These are phyloP conservation scores for Funneliformis caledonium DNA, from an alignment of 371 early-diverging fungal genomes.

Conservation along the genomic window DNA sequence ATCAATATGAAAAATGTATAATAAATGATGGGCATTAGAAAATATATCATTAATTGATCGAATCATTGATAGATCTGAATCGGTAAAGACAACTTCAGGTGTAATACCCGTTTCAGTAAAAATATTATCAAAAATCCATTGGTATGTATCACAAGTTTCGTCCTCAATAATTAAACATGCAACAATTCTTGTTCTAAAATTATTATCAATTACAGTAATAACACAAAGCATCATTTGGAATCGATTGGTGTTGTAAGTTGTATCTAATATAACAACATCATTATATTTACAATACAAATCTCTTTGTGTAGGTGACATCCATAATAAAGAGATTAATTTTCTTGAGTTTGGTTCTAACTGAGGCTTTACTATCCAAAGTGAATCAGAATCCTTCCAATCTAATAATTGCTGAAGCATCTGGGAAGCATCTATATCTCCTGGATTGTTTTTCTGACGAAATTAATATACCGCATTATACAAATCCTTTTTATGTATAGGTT, in stretches of 20 bases:
- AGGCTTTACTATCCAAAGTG: not conserved
- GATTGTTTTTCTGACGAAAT: not conserved
- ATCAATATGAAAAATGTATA: not conserved
- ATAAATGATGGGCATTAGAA: not conserved
- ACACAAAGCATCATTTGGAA: constrained; percentile 10
- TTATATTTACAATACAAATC: not conserved
- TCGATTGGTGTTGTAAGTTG: not conserved
- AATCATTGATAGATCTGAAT: not conserved
- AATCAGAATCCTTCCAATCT: too few relatives aligned
- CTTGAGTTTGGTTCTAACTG: not conserved
- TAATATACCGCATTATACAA: not conserved
- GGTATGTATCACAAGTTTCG: not conserved
- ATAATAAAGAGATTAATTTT: not conserved
- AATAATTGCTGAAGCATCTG: not conserved
- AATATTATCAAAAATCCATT: not conserved
- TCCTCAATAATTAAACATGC: not conserved
- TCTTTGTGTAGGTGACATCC: not conserved
- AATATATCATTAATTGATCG: not conserved
- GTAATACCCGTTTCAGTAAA: not conserved
- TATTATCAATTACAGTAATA: constrained; percentile 5
- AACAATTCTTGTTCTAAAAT: not conserved
- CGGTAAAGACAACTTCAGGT: not conserved
- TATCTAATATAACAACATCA: not conserved
- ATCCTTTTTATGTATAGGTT: too few relatives aligned
- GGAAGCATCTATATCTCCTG: not conserved